Evolutionary conservation across 805 yeast species (phyloP).

Genomic region (Cyberlindnera mrakii): DNA sequence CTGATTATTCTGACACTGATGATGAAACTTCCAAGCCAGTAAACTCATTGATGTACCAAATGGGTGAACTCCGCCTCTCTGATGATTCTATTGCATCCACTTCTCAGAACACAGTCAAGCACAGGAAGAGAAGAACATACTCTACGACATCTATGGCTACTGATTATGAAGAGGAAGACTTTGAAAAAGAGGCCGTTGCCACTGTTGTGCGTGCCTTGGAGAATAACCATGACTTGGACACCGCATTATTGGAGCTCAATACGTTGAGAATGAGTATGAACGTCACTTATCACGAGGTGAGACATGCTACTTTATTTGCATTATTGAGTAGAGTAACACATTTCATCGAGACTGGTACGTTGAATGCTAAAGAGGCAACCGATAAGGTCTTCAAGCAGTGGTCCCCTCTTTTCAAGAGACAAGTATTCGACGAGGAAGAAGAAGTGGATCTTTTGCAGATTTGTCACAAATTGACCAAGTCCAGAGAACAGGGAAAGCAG

Average conservation of each 20-base stretch:
- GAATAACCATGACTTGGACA: slow-evolving; percentile 87
- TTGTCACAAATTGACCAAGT: slow-evolving; percentile 37
- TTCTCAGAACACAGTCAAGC: slow-evolving; percentile 29
- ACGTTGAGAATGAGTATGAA: slow-evolving; percentile 97
- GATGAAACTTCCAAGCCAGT: slow-evolving; percentile 23
- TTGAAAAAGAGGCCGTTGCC: slow-evolving; percentile 85
- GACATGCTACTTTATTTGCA: slow-evolving; percentile 73
- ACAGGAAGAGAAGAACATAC: slow-evolving; percentile 39
- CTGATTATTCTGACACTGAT: slow-evolving; percentile 27
- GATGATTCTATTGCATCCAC: slow-evolving; percentile 55
- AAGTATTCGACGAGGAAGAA: slow-evolving; percentile 76
- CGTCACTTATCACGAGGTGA: slow-evolving; percentile 88
- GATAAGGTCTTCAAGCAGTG: slow-evolving; percentile 72
- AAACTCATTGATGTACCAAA: slow-evolving; percentile 36
- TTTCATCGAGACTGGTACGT: slow-evolving; percentile 69
- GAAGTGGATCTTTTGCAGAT: slow-evolving; percentile 59
- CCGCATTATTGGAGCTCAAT: slow-evolving; percentile 86
- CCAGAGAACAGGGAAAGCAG: slow-evolving; percentile 34
- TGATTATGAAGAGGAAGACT: slow-evolving; percentile 66
- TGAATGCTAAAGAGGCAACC: slow-evolving; percentile 71
- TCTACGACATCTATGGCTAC: slow-evolving; percentile 37
- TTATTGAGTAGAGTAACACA: slow-evolving; percentile 64
- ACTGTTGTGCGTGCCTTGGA: slow-evolving; percentile 89
- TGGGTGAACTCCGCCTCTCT: slow-evolving; percentile 43
- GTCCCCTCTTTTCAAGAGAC: slow-evolving; percentile 77